Evolutionary conservation across 192 early-diverging fungal genomes (phyloP), one percentile per base, ranked within the genome.

Genomic region (Umbelopsis vinacea): DNA sequence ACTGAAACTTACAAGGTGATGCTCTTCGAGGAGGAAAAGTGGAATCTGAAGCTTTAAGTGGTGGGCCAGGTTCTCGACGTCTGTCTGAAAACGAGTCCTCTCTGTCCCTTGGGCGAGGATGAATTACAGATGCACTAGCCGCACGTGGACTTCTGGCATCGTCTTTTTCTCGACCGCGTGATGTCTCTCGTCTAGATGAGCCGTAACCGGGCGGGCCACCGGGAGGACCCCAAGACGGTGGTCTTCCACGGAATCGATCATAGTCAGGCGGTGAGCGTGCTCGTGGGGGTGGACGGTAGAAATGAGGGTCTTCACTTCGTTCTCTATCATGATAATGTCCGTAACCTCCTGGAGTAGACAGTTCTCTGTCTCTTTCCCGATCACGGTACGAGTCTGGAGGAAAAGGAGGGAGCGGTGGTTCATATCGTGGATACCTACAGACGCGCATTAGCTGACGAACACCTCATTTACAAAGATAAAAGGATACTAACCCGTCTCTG

Each of bases 311-410:
- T 29, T 80, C 79, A 4, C 69, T 38, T 52, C 46, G 57, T 22
- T 74, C 73, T 35, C 73, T 63, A 19, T 74, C 73, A 67, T 68
- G 67, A 21, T 68, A 68, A 43, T 43, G 67, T 4, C 40, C 40
- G 26, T 67, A 68, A 17, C 45, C 17, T 52, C 48, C 38, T 4
- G 46, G 67, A 14, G 73, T 38, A 63, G 71, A 45, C 46, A 72
- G 22, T 53, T 69, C 77, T 63, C 75, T 66, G 26, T 76, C 75
- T 68, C 77, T 46, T 46, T 74, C 71, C 15, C 79, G 69, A 23
- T 76, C 79, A 38, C 79, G 74, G 26, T 80, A 80, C n/a, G 79
- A 80, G 22, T 80, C 79, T 10, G 74, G 74, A 2, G 74, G 74
- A 74, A 74, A 80, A 9, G 71, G 67, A 57, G 70, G 71, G 26